Evolutionary conservation across 225 moss, liverwort and hornwort genomes (phyloP).

Genomic region (Physcomitrium patens): DNA sequence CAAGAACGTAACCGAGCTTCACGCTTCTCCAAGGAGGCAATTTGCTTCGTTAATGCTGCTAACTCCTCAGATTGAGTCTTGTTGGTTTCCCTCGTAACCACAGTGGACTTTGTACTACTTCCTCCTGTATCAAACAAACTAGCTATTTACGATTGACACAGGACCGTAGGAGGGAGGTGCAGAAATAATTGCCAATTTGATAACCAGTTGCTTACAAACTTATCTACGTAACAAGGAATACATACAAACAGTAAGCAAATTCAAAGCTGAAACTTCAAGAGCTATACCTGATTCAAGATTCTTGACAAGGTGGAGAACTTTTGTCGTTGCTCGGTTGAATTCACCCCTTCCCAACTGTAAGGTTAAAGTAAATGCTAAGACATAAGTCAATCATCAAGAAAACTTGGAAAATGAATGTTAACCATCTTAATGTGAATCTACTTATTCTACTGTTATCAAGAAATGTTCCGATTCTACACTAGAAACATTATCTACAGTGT

Average conservation of each 20-base stretch:
- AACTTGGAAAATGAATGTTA: background rate
- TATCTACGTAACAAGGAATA: background rate
- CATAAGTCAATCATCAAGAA: conserved; percentile 18
- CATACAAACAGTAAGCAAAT: background rate
- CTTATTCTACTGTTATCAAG: background rate
- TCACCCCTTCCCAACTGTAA: conserved; percentile 90
- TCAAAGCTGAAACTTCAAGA: conserved; percentile 20
- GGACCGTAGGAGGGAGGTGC: conserved; percentile 2
- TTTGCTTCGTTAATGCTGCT: conserved; percentile 70
- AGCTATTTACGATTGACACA: conserved; percentile 14
- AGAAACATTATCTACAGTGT: background rate
- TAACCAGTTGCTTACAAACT: background rate
- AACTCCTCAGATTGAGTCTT: conserved; percentile 57
- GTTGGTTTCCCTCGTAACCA: conserved; percentile 29
- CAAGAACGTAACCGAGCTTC: conserved; percentile 66
- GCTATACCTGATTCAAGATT: conserved; percentile 62
- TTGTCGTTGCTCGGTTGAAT: conserved; percentile 74
- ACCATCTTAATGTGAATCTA: conserved; percentile 1
- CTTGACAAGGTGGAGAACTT: conserved; percentile 81
- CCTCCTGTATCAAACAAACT: conserved; percentile 45
- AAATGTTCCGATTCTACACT: background rate
- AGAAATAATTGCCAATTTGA: background rate
- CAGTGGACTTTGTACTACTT: conserved; percentile 30
- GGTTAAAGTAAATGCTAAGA: conserved; percentile 19
- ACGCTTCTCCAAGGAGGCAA: conserved; percentile 90